These are phyloP conservation scores for Aspergillus texensis DNA, from an alignment of 2,329 filamentous ascomycete species.

Conservation along the genomic window DNA sequence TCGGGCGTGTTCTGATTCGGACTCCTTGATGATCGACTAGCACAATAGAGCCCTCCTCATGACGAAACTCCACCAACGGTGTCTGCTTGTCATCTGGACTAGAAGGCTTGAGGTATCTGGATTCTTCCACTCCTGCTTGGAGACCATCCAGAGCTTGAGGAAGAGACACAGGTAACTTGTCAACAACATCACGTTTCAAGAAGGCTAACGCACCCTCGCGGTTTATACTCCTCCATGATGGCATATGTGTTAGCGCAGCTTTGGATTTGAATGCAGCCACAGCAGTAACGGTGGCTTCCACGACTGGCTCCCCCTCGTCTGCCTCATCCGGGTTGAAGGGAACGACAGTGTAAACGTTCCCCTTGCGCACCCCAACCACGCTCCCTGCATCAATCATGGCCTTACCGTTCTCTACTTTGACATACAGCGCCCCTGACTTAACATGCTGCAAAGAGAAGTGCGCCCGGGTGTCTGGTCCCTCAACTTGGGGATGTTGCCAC, in stretches of 20 bases:
- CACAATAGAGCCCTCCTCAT: not conserved
- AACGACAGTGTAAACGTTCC: not conserved
- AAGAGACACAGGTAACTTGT: not conserved
- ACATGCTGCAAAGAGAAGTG: conserved; percentile 2
- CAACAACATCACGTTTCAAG: not conserved
- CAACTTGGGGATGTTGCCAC: conserved; percentile 2
- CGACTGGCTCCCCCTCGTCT: not conserved
- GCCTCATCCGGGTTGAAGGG: not conserved
- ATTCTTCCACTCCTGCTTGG: not conserved
- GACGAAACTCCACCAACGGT: not conserved
- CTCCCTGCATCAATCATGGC: not conserved
- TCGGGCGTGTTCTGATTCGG: not conserved
- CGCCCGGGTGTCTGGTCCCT: conserved; percentile 3
- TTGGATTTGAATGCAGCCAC: conserved; percentile 1
- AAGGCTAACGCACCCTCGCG: not conserved
- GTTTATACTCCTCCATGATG: not conserved
- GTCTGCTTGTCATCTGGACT: not conserved
- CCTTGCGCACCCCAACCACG: not conserved
- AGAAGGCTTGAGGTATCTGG: not conserved
- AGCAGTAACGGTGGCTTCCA: not conserved
- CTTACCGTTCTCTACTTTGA: not conserved
- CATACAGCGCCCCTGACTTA: not conserved
- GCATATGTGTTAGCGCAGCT: not conserved
- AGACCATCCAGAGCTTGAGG: not conserved
- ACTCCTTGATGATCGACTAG: not conserved